Evolutionary conservation across 805 yeast species (phyloP).

Genomic region (Pichia phayaonensis): DNA sequence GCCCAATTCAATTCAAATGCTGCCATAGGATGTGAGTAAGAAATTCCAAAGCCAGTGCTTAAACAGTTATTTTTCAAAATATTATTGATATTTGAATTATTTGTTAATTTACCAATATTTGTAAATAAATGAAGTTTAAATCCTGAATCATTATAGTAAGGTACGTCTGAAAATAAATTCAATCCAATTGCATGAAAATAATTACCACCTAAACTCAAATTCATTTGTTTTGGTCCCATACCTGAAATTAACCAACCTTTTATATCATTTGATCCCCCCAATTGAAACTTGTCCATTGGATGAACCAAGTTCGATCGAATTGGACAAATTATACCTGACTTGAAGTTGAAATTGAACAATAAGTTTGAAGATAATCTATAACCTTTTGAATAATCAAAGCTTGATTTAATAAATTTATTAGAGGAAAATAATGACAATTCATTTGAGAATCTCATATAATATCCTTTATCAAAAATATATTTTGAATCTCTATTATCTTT

Average conservation of each 20-base stretch:
- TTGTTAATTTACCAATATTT: slow-evolving; percentile 40
- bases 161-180: slow-evolving; percentile 37
- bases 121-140: slow-evolving; percentile 42
- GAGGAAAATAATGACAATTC: slow-evolving; percentile 22
- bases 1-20: slow-evolving; percentile 51
- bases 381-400: slow-evolving; percentile 34
- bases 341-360: slow-evolving; percentile 19
- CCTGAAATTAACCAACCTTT: slow-evolving; percentile 46
- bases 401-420: slow-evolving; percentile 34
- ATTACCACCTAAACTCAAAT: slow-evolving; percentile 47
- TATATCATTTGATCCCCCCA: slow-evolving; percentile 56
- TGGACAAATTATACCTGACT: slow-evolving; percentile 22
- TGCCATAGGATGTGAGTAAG: slow-evolving; percentile 51
- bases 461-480: slow-evolving; percentile 38
- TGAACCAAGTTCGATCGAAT: slow-evolving; percentile 20
- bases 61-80: slow-evolving; percentile 13
- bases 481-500: slow-evolving; percentile 39
- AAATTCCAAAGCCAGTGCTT: slow-evolving; percentile 41
- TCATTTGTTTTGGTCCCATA: slow-evolving; percentile 46
- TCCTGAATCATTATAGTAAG: slow-evolving; percentile 35
- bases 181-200: slow-evolving; percentile 39
- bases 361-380: slow-evolving; percentile 13
- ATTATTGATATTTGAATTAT: slow-evolving; percentile 8
- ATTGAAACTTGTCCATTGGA: slow-evolving; percentile 44
- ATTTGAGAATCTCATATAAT: slow-evolving; percentile 24